Evolutionary conservation across 2,329 filamentous ascomycete species (phyloP), one percentile per base, ranked within the genome.

Genomic region (Penicillium decumbens): DNA sequence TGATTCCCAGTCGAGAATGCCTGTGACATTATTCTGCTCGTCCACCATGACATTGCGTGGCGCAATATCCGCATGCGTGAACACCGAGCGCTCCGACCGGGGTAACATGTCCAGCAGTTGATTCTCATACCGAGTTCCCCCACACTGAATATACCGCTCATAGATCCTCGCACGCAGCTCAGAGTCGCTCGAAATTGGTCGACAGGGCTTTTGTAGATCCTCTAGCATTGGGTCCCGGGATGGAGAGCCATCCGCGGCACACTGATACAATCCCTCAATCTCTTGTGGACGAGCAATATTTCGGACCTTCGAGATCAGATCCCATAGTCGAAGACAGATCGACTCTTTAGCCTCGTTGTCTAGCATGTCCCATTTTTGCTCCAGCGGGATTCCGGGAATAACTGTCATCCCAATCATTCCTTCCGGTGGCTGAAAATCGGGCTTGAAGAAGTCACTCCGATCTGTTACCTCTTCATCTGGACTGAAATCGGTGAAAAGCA

Each of bases 1-100:
- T 38, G 50, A 66, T 48, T 73, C 71, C 72, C 69, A 75, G 60
- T 73, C 70, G 44, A 75, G 63, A n/a, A 75, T 56, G 6, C 65
- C 62, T 1, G 71, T 52, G 43, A 66, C 45, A 2, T 39, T 49
- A 13, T 52, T 48, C 23, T 55, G 23, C 24, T 54, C 54, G 41
- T 64, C 50, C 23, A 69, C 40, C 45, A 71, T 62, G 47, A 71
- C 61, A 47, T 70, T 71, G 40, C 64, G 61, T 6, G 57, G 60
- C 39, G 65, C 64, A 49, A 69, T 62, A 49, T 69, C 65, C 3
- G 51, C 62, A 45, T 70, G 68, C 5, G 67, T 65, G 51, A 69
- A 65, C n/a, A 65, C 57, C 6, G 59, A 53, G 9, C n/a, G 20
- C 27, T 50, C 49, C 50, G 65, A 62, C 20, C 37, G 46, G 27